Evolutionary conservation across 1,284 basidiomycete species (phyloP), one percentile per base, ranked within the genome.

Genomic region (Filobasidium uniguttulatum): DNA sequence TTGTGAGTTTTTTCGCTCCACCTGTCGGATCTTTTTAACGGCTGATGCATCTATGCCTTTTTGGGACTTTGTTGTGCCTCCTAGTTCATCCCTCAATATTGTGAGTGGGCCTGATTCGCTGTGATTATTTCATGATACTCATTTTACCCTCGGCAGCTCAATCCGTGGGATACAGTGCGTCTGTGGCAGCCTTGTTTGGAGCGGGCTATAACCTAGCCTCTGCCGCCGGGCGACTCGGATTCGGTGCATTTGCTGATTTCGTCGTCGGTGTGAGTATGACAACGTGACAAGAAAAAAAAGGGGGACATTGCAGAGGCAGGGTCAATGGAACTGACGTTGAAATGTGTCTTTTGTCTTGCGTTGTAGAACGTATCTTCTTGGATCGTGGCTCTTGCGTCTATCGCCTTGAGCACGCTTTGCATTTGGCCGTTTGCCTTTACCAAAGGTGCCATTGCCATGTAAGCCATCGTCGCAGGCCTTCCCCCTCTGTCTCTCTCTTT

Each of bases 71-170:
- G n/a, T 19, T 6, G 30, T 33, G 10, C 10, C 9, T 10, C 9
- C 9, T 30, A 57, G 56, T 57, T 50, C 25, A 57, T 55, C 22
- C 48, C 53, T 2, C 56, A 57, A 49, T 57, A 55, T 26, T 37
- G 55, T 53, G n/a, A 19, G 55, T 29, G 1, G 22, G 10, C 15
- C 2, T 12, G 10, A 14, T 35, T 34, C 31, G 19, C n/a, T n/a
- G n/a, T n/a, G n/a, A n/a, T n/a, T n/a, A n/a, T n/a, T n/a, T n/a
- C 22, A 37, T 19, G 22, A n/a, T 20, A n/a, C 15, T 4, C 14
- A 20, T 30, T 19, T 22, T 30, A 6, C 23, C 0, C 33, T 14
- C 20, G 3, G 19, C 36, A 51, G 49, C 49, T 14, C 38, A 47
- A 22, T 57, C 56, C 1, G 34, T 57, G 34, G 56, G 56, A 3